Evolutionary conservation across 306 rosid genomes (phyloP), one percentile per base, ranked within the genome.

Genomic region (Glycine latifolia): DNA sequence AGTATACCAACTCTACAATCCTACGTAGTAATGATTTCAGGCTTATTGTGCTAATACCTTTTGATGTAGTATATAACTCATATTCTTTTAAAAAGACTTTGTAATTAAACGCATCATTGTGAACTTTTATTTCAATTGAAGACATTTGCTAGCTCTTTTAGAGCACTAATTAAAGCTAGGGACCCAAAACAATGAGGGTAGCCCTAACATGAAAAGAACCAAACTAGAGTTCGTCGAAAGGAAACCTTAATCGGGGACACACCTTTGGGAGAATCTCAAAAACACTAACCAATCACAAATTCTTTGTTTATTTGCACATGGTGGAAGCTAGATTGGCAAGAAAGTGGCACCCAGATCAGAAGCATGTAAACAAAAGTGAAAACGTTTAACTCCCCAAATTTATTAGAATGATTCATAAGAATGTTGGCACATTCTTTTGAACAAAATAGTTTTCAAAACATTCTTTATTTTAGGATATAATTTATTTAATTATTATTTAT

Each of bases 131-230:
- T 41, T 76, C 77, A 73, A 76, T 31, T 43, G 73, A 63, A 37
- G 61, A 54, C 60, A 60, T 75, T 81, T 77, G 77, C 65, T 82
- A 49, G 69, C 55, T 76, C 82, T 81, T 86, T 63, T 63, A 63
- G 48, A 76, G 78, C 86, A 84, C 85, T 81, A 81, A 83, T 67
- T 87, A 73, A 86, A 84, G 82, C 69, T 59, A 46, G 78, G 83
- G 76, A 5, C 81, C 88, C 77, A 43, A 13, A 26, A 20, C 4
- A n/a, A 5, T 43, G 62, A 81, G 77, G 73, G 71, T 44, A 75
- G 63, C 82, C 79, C 84, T 73, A 76, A 63, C 84, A 56, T 44
- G 10, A 16, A 72, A 63, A 67, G 72, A 67, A 67, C 52, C 33
- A 67, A 41, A 67, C 0, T n/a, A 16, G 31, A 66, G 8, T 41